Conservation (phyloP, 805 yeast genomes). For the Ascoidea rubescens region DNA sequence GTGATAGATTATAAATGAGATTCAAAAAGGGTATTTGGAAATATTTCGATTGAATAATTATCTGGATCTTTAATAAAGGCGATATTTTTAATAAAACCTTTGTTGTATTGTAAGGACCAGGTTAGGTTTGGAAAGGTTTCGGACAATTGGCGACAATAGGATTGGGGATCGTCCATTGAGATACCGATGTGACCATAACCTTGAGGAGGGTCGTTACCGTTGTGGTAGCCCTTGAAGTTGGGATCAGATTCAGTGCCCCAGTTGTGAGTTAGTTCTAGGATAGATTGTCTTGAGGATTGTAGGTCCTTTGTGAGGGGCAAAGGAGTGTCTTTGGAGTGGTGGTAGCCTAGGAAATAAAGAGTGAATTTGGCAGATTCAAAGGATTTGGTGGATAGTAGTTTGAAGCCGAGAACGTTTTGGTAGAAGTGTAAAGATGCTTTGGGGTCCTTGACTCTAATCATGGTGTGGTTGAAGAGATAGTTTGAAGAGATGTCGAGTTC, state of each 20-base stretch:
- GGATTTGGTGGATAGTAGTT: conserved; percentile 40
- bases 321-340: conserved; percentile 26
- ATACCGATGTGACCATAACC: conserved; percentile 87
- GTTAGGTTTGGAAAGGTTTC: conserved; percentile 28
- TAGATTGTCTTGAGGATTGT: conserved; percentile 41
- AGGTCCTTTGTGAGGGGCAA: conserved; percentile 18
- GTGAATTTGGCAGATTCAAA: conserved; percentile 67
- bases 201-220: conserved; percentile 58
- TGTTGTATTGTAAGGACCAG: conserved; percentile 46
- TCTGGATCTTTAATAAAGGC: conserved; percentile 85
- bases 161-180: conserved; percentile 46
- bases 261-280: conserved; percentile 86
- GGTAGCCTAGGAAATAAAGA: conserved; percentile 74
- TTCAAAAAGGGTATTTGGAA: conserved; percentile 25
- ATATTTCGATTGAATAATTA: conserved; percentile 71
- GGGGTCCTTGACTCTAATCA: conserved; percentile 89
- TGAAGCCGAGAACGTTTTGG: conserved; percentile 69
- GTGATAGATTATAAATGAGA: too few species aligned
- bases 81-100: conserved; percentile 40
- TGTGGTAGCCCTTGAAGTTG: conserved; percentile 60
- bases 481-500: conserved; percentile 13
- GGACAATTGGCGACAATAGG: conserved; percentile 34
- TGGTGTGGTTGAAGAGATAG: conserved; percentile 68
- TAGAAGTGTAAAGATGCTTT: conserved; percentile 64
- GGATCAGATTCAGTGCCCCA: conserved; percentile 86